Conservation (phyloP, 2,329 filamentous ascomycete genomes). For the Trichoderma breve region DNA sequence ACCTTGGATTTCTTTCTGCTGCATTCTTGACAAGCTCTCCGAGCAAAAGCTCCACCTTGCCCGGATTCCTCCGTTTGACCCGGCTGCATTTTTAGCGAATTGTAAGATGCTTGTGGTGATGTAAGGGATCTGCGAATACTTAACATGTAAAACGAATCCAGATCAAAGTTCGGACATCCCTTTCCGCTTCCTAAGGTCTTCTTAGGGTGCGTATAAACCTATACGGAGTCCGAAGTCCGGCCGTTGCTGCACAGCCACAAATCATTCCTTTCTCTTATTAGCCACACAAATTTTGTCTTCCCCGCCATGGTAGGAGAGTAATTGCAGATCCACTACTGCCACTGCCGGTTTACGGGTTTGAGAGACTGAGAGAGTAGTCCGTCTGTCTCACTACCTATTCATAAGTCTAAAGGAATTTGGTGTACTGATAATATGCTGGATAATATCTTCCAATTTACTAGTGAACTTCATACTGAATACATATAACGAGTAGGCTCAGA, state of each 20-base stretch:
- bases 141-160: neutral
- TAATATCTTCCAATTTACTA: too few species aligned
- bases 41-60: neutral
- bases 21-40: neutral
- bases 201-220: neutral
- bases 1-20: neutral
- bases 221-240: neutral
- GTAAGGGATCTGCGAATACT: neutral
- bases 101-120: neutral
- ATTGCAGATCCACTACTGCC: too few species aligned
- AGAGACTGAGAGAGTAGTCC: too few species aligned
- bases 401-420: too few species aligned
- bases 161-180: neutral
- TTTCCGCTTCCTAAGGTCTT: neutral
- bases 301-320: too few species aligned
- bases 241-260: neutral
- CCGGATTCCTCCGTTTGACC: neutral
- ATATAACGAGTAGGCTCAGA: too few species aligned
- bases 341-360: too few species aligned
- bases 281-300: too few species aligned
- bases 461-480: too few species aligned
- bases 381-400: too few species aligned
- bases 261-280: neutral
- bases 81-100: neutral
- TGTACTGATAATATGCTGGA: too few species aligned